phyloP scores from a whole-genome alignment of 2,329 filamentous ascomycete genomes.

The Elsinoe perseae region DNA sequence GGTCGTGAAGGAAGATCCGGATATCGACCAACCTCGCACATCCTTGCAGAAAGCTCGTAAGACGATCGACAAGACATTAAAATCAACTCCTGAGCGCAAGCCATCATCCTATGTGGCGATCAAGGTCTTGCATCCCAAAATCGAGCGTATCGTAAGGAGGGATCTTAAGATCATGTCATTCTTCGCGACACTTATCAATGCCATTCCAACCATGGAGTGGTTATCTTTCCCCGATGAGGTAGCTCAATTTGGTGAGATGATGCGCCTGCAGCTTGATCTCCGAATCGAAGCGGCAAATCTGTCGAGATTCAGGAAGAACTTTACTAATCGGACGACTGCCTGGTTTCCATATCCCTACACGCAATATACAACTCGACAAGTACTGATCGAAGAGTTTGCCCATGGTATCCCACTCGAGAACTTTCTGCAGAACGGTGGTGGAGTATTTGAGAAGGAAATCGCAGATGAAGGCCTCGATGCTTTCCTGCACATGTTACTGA shows the following conservation, averaged over 20 bases:
- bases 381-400: constrained; percentile 91
- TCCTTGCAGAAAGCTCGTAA: constrained; percentile 63
- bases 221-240: constrained; percentile 93
- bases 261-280: constrained; percentile 91
- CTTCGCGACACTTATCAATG: constrained; percentile 76
- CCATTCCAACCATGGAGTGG: constrained; percentile 93
- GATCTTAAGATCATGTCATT: constrained; percentile 91
- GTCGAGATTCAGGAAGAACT: constrained; percentile 79
- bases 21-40: constrained; percentile 47
- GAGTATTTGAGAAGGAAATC: constrained; percentile 87
- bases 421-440: constrained; percentile 85
- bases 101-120: constrained; percentile 90
- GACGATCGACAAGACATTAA: constrained; percentile 78
- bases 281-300: constrained; percentile 92
- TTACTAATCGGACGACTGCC: constrained; percentile 80
- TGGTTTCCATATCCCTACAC: constrained; percentile 94
- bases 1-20: constrained; percentile 53
- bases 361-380: constrained; percentile 84
- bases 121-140: constrained; percentile 88
- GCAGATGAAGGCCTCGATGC: constrained; percentile 91
- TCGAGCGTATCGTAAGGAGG: constrained; percentile 81
- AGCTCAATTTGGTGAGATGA: constrained; percentile 92
- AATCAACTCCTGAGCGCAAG: constrained; percentile 74
- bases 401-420: constrained; percentile 86
- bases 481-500: constrained; percentile 89